Evolutionary conservation across 306 rosid species (phyloP), one percentile per base, ranked within the genome.

Genomic region (Casuarina glauca): DNA sequence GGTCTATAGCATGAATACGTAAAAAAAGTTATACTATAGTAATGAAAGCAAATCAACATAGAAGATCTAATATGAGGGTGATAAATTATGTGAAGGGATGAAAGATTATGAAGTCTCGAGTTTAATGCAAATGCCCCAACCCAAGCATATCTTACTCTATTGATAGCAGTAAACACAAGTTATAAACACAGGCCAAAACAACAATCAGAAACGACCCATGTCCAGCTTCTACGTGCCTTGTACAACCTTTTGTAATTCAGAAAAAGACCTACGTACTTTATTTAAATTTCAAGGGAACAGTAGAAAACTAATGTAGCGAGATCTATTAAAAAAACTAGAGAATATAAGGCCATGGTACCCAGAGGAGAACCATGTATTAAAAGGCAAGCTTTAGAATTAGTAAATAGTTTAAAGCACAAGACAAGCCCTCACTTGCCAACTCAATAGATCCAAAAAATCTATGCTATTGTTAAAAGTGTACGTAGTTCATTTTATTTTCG

Each of bases 221-320:
- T 51, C 43, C 73, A 52, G 66, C 58, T 15, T 12, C 36, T 63
- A 17, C 19, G 20, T 70, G 17, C 79, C 63, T 10, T 3, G 12
- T 20, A 69, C 55, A 39, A 50, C 43, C 70, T 70, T 46, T 39
- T 52, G 51, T 45, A 76, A 75, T 49, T 35, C 75, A 46, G 70
- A 75, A 43, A 17, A 62, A 38, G 10, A 38, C 43, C 63, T 57
- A 19, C 38, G 20, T 57, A 57, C 63, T 57, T 57, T 6, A 57
- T 35, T 5, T 20, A 57, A 19, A 57, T 2, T 9, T 26, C 11
- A 19, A 9, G 35, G 64, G 35, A 32, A 58, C 20, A 58, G 38
- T 2, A 9, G 1, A 6, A 63, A 63, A 63, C 15, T 13, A 63
- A 54, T 5, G n/a, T 10, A 63, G n/a, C 3, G 9, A 63, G 45